Evolutionary conservation across 1,139 yeast genomes (phyloP).

Genomic region (Geotrichum candidum): DNA sequence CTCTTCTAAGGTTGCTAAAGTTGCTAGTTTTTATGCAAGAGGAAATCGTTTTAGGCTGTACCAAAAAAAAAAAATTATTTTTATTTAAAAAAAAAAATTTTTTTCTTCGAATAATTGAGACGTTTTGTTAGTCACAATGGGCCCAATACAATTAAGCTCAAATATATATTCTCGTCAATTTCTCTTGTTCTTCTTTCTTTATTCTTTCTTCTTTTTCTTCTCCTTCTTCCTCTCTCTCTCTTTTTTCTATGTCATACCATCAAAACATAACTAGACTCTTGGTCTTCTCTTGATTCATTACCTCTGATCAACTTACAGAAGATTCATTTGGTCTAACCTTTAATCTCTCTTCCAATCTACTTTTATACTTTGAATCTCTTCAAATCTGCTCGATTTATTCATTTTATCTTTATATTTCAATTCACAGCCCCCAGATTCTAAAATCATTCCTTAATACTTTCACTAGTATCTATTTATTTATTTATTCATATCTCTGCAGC

Average conservation of each 20-base stretch:
- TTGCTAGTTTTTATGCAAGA: neutral
- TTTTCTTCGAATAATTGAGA: neutral
- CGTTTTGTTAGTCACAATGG: neutral
- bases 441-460: neutral
- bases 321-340: conserved; percentile 8
- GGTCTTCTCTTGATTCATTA: conserved; percentile 3
- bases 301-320: neutral
- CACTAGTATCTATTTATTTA: neutral
- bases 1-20: neutral
- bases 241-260: conserved; percentile 16
- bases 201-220: neutral
- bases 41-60: neutral
- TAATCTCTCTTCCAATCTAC: neutral
- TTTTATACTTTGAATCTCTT: neutral
- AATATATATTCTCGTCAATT: neutral
- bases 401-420: neutral
- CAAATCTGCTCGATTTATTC: neutral
- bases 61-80: neutral
- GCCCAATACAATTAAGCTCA: neutral
- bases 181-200: neutral
- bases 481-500: neutral
- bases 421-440: neutral
- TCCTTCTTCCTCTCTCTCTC: conserved; percentile 1
- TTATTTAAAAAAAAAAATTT: neutral
- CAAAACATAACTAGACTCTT: conserved; percentile 5